Conservation (phyloP, 108 stramenopile genomes). For the Epipyxis sp. region DNA sequence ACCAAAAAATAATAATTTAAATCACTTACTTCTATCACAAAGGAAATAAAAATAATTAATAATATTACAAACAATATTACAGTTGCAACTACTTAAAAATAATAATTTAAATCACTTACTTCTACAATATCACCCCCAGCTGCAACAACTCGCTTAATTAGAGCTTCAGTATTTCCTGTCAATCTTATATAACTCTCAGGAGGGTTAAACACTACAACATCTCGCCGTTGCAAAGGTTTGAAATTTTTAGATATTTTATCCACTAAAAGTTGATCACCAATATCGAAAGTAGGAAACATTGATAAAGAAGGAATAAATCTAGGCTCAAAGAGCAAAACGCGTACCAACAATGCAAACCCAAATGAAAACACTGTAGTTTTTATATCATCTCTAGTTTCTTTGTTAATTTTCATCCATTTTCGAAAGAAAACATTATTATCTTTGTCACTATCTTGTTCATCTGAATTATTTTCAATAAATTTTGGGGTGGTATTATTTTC, state of each 20-base stretch:
- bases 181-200: constrained; percentile 62
- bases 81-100: too few relatives aligned
- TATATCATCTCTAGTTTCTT: not conserved
- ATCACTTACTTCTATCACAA: too few relatives aligned
- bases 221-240: constrained; percentile 73
- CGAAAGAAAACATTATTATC: not conserved
- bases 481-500: too few relatives aligned
- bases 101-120: too few relatives aligned
- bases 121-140: constrained; percentile 84
- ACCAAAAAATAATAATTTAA: too few relatives aligned
- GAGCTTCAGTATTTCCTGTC: constrained; percentile 59
- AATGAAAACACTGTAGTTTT: not conserved
- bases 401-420: not conserved
- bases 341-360: constrained; percentile 63
- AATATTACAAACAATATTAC: too few relatives aligned
- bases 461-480: too few relatives aligned
- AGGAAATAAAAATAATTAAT: too few relatives aligned
- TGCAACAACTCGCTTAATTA: constrained; percentile 92
- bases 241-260: constrained; percentile 86
- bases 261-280: constrained; percentile 91
- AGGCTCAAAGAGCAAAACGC: constrained; percentile 78
- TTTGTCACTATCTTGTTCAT: too few relatives aligned
- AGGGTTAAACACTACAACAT: constrained; percentile 94
- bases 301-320: constrained; percentile 84
- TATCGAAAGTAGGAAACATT: constrained; percentile 94